Evolutionary conservation across 1,284 basidiomycete genomes (phyloP), one percentile per base, ranked within the genome.

Genomic region (Cryptococcus jaspeensis): DNA sequence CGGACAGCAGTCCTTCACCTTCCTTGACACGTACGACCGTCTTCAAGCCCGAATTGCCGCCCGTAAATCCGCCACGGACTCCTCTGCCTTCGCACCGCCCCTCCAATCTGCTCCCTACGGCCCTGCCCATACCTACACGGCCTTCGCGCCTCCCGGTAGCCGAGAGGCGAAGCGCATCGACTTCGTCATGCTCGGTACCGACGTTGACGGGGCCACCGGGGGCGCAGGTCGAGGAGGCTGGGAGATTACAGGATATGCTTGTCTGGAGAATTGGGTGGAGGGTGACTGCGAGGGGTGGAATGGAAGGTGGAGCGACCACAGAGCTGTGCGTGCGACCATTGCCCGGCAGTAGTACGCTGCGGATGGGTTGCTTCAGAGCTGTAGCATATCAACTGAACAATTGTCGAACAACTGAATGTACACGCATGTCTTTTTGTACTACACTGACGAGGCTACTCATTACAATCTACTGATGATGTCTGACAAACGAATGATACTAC

Each of bases 221-320:
- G 38, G 18, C n/a, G 18, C 22, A 46, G 36, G 35, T 4, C 36
- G 16, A 5, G 72, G 69, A 7, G 65, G 62, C 1, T 74, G 69
- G 65, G 22, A 32, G 25, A 59, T 67, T 7, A 53, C 47, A 9
- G 62, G 65, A 55, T 72, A 71, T 58, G 69, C 66, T 1, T 69
- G 69, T 53, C 38, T 74, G 8, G 73, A 76, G 50, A 76, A 76
- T 53, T 68, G 64, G 62, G 56, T 74, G 5, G 70, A 73, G 56
- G 66, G 63, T 12, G 73, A 73, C 50, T 44, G 36, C 15, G 56
- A 59, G 32, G 71, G 71, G 0, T 76, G 72, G 71, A 58, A 51
- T 32, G 74, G 72, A 1, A 66, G 71, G 28, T 74, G 72, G 71
- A 74, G 72, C 49, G 74, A 76, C 62, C 74, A 74, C 63, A 65